These are phyloP conservation scores for Rhazya stricta DNA, from an alignment of 257 asterid species.

Conservation along the genomic window DNA sequence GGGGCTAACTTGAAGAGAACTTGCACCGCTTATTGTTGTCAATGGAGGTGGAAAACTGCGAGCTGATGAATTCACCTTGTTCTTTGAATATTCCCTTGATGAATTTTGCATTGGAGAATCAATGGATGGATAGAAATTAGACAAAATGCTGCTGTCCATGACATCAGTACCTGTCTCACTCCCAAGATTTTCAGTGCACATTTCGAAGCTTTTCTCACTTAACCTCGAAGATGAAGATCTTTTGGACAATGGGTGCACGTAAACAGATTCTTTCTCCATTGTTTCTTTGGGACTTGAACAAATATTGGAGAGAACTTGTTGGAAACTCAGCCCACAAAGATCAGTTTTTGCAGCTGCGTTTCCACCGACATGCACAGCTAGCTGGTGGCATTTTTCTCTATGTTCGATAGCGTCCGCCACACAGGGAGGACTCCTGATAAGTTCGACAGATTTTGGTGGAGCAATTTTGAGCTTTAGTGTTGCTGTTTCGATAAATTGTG, in stretches of 20 bases:
- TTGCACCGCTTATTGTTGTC: slow-evolving; percentile 63
- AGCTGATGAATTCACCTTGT: slow-evolving; percentile 9
- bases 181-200: slow-evolving; percentile 81
- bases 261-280: slow-evolving; percentile 18
- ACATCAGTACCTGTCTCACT: slow-evolving; percentile 71
- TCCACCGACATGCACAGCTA: background rate
- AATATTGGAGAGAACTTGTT: slow-evolving; percentile 28
- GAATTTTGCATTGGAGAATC: slow-evolving; percentile 11
- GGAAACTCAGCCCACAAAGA: slow-evolving; percentile 37
- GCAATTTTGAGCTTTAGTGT: slow-evolving; percentile 44
- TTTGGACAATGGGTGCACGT: slow-evolving; percentile 29
- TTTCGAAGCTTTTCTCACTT: slow-evolving; percentile 50
- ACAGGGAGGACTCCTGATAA: background rate
- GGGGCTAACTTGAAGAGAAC: slow-evolving; percentile 49
- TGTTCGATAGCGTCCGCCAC: too few relatives aligned
- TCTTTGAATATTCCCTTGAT: background rate
- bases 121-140: slow-evolving; percentile 19
- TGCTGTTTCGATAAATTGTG: slow-evolving; percentile 44
- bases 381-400: slow-evolving; percentile 13
- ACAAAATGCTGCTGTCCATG: slow-evolving; percentile 42
- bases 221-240: slow-evolving; percentile 30
- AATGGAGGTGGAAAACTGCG: slow-evolving; percentile 82
- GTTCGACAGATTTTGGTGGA: slow-evolving; percentile 19
- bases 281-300: slow-evolving; percentile 9
- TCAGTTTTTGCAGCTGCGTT: slow-evolving; percentile 9